phyloP scores from a whole-genome alignment of 495 filamentous ascomycete genomes.

The Collariella sp. region DNA sequence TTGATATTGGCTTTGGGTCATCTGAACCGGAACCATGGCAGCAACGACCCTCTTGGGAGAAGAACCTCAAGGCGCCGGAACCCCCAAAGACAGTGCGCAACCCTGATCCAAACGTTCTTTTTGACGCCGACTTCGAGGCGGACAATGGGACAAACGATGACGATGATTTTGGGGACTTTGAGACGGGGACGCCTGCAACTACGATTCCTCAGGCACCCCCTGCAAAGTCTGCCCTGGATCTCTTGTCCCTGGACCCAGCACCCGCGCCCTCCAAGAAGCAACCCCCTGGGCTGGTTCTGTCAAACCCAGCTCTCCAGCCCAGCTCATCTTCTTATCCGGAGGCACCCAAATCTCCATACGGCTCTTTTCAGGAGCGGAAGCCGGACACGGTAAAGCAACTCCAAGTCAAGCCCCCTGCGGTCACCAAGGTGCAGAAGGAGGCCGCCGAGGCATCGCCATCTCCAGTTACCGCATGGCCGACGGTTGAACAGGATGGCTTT shows the following conservation, averaged over 20 bases:
- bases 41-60: conserved; percentile 16
- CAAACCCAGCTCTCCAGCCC: conserved; percentile 12
- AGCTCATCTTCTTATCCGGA: conserved; percentile 27
- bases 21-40: conserved; percentile 14
- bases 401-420: conserved; percentile 33
- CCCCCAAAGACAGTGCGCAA: conserved; percentile 14
- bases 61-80: not conserved
- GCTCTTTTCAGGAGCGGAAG: conserved; percentile 42
- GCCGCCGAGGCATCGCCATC: conserved; percentile 27
- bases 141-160: conserved; percentile 22
- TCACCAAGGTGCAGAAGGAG: conserved; percentile 22
- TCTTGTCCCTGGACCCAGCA: conserved; percentile 13
- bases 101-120: conserved; percentile 37
- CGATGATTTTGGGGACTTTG: conserved; percentile 46
- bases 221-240: conserved; percentile 11
- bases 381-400: conserved; percentile 35
- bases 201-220: not conserved
- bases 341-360: conserved; percentile 41
- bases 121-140: conserved; percentile 42
- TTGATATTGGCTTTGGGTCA: conserved; percentile 23
- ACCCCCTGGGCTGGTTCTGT: conserved; percentile 26
- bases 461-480: conserved; percentile 43
- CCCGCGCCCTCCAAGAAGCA: conserved; percentile 19
- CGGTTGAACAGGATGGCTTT: conserved; percentile 23
- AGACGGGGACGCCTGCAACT: conserved; percentile 23